Conservation (phyloP, 2,329 filamentous ascomycete genomes). For the Alternaria alternata region DNA sequence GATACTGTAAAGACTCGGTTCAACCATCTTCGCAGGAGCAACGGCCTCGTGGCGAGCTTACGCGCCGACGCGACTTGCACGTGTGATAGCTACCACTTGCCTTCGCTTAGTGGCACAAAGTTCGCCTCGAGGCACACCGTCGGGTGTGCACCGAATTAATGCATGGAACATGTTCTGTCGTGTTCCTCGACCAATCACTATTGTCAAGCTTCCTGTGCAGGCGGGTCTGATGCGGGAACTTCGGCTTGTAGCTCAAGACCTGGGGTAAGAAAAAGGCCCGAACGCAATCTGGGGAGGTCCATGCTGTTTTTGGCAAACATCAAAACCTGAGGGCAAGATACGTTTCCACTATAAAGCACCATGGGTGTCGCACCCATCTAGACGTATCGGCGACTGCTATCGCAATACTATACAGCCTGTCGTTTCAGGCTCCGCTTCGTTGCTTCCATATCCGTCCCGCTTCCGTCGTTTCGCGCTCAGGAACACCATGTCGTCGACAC, state of each 20-base stretch:
- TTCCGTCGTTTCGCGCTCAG: slow-evolving; percentile 4
- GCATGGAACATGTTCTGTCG: slow-evolving; percentile 5
- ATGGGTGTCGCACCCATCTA: slow-evolving; percentile 8
- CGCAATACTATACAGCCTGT: neutral
- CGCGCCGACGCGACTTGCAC: slow-evolving; percentile 22
- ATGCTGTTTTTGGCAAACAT: slow-evolving; percentile 22
- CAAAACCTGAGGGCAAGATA: slow-evolving; percentile 20
- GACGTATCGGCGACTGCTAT: neutral
- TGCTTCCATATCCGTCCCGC: neutral
- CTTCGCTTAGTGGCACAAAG: slow-evolving; percentile 23
- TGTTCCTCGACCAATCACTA: slow-evolving; percentile 23
- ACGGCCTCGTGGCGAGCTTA: slow-evolving; percentile 24
- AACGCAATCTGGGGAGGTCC: slow-evolving; percentile 34
- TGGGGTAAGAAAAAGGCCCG: slow-evolving; percentile 32
- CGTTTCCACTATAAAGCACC: slow-evolving; percentile 36
- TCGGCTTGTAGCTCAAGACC: slow-evolving; percentile 24
- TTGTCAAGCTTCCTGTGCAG: slow-evolving; percentile 14
- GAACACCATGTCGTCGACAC: slow-evolving; percentile 34
- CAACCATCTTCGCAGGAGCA: slow-evolving; percentile 2
- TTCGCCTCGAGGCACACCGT: slow-evolving; percentile 33
- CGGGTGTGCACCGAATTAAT: slow-evolving; percentile 7
- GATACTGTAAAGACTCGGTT: slow-evolving; percentile 2
- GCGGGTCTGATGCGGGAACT: slow-evolving; percentile 12
- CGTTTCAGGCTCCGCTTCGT: neutral
- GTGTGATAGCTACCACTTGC: neutral